Conservation (phyloP, 768 basidiomycete species). For the Cubamyces sp. region DNA sequence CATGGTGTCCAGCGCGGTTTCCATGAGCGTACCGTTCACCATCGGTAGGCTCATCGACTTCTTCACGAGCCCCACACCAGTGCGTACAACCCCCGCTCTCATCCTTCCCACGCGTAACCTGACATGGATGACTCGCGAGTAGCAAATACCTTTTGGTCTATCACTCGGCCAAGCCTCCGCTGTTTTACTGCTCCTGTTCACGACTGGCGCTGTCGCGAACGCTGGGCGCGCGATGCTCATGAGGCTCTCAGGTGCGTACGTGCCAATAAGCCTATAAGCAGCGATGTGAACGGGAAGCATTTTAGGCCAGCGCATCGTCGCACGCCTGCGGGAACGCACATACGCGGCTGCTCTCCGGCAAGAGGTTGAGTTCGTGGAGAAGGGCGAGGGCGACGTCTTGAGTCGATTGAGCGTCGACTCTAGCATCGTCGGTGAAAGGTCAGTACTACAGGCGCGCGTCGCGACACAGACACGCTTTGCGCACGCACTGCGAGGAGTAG, state of each 20-base stretch:
- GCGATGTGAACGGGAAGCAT: not conserved
- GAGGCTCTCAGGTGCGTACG: slow-evolving; percentile 73
- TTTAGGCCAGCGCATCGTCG: slow-evolving; percentile 85
- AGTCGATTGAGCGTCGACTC: slow-evolving; percentile 91
- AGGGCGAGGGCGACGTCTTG: slow-evolving; percentile 91
- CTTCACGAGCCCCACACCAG: slow-evolving; percentile 76
- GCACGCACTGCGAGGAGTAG: not conserved
- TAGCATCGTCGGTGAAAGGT: slow-evolving; percentile 94
- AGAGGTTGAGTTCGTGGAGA: slow-evolving; percentile 93
- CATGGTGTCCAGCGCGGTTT: slow-evolving; percentile 85
- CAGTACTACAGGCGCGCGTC: slow-evolving; percentile 14
- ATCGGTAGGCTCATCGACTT: slow-evolving; percentile 95
- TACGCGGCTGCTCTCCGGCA: slow-evolving; percentile 85
- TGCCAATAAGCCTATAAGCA: not conserved
- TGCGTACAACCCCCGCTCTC: slow-evolving; percentile 41
- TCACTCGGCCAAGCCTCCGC: slow-evolving; percentile 81
- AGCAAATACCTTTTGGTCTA: slow-evolving; percentile 83
- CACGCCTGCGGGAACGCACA: slow-evolving; percentile 78
- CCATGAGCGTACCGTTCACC: slow-evolving; percentile 91
- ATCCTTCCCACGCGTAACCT: not conserved
- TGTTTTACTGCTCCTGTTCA: slow-evolving; percentile 74
- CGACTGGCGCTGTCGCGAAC: slow-evolving; percentile 86
- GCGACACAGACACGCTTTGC: not conserved
- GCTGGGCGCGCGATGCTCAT: slow-evolving; percentile 83
- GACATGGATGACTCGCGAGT: not conserved